Percentiles rank a stretch among this genome's conserved stretches.
Evolutionary conservation across 75 land plant species (phyloP).

Genomic region (Picea sitchensis): DNA sequence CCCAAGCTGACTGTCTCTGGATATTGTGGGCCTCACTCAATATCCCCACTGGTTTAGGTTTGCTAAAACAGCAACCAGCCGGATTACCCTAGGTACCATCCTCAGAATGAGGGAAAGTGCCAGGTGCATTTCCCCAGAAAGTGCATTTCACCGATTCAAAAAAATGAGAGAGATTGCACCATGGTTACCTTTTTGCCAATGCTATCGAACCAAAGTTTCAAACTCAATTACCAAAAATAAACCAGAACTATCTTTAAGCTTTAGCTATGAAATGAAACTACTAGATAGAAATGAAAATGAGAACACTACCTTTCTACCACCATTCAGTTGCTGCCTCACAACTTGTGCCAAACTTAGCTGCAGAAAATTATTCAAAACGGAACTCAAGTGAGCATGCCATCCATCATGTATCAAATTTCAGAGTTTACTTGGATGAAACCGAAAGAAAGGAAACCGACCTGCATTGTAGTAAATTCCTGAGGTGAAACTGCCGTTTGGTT

Average conservation of each 20-base stretch:
- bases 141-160: too few relatives aligned
- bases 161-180: background rate
- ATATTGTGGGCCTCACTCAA: too few relatives aligned
- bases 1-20: too few relatives aligned
- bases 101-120: too few relatives aligned
- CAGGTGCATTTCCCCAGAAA: too few relatives aligned
- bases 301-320: constrained; percentile 73
- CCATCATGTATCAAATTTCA: background rate
- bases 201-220: background rate
- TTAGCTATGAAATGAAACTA: background rate
- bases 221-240: constrained; percentile 1
- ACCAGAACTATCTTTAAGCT: background rate
- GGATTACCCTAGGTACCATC: too few relatives aligned
- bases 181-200: background rate
- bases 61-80: too few relatives aligned
- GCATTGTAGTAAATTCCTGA: constrained; percentile 9
- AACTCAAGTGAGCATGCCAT: background rate
- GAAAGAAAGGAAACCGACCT: background rate
- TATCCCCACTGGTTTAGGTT: too few relatives aligned
- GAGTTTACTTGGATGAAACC: background rate
- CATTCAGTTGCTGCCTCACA: constrained; percentile 78
- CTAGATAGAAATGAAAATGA: background rate
- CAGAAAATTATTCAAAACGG: constrained; percentile 13
- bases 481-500: constrained; percentile 20
- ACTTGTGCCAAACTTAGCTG: constrained; percentile 80